Evolutionary conservation across 352 stramenopile genomes (phyloP).

Genomic region (Phytopythium litorale): DNA sequence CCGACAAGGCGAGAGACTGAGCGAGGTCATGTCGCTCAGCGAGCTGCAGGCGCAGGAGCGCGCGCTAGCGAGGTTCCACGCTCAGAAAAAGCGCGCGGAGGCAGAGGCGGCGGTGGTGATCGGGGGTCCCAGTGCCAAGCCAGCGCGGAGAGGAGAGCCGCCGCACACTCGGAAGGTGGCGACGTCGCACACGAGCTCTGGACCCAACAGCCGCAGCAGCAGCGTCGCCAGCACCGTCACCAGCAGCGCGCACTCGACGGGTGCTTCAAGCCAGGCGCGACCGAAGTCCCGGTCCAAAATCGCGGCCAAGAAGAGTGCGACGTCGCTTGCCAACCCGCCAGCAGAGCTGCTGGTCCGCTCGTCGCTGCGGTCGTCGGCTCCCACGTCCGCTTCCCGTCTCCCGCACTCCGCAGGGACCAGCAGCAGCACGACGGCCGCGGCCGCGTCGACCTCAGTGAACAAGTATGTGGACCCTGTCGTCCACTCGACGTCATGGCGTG

Average conservation of each 20-base stretch:
- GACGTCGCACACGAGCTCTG: background rate
- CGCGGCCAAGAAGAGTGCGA: constrained; percentile 3
- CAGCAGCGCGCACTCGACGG: background rate
- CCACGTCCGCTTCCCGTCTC: background rate
- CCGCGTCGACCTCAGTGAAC: background rate
- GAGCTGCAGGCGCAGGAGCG: constrained; percentile 53
- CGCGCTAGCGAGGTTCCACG: constrained; percentile 33
- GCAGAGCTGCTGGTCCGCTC: background rate
- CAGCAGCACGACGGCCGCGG: background rate
- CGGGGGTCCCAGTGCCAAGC: background rate
- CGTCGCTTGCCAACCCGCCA: background rate
- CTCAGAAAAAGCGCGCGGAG: constrained; percentile 25
- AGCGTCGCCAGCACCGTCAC: background rate
- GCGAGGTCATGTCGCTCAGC: constrained; percentile 35
- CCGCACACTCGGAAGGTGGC: background rate
- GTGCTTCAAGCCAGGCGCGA: background rate
- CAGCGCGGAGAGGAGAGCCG: constrained; percentile 10
- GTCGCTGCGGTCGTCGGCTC: background rate
- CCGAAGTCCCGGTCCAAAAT: background rate
- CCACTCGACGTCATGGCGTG: constrained; percentile 35
- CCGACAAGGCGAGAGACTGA: constrained; percentile 22
- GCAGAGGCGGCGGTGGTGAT: constrained; percentile 1
- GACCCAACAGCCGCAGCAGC: background rate
- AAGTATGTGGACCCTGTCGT: constrained; percentile 16
- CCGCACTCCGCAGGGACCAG: background rate